Evolutionary conservation across 1,284 basidiomycete genomes (phyloP).

Genomic region (Acaromyces ingoldii): DNA sequence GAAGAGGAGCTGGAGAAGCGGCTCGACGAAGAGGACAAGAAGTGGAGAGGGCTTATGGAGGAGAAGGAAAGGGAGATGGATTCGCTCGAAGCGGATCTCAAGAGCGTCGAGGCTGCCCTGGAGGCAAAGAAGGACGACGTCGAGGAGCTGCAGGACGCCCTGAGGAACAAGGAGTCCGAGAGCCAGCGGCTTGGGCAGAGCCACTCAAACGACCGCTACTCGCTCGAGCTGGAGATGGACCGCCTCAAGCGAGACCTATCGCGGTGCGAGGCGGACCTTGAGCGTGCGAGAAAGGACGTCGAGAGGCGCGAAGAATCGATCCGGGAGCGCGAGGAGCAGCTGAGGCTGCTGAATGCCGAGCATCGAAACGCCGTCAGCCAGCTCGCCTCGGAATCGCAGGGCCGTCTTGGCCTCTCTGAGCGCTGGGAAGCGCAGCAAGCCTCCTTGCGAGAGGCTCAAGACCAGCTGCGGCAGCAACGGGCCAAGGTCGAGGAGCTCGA

Average conservation of each 20-base stretch:
- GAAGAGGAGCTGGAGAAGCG: conserved; percentile 53
- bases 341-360: conserved; percentile 58
- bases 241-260: conserved; percentile 77
- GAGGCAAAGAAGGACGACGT: conserved; percentile 27
- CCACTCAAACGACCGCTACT: conserved; percentile 63
- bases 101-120: conserved; percentile 26
- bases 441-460: conserved; percentile 21
- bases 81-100: conserved; percentile 36
- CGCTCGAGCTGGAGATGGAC: conserved; percentile 81
- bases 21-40: conserved; percentile 37
- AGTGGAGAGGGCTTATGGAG: conserved; percentile 28
- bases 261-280: conserved; percentile 72
- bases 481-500: conserved; percentile 64
- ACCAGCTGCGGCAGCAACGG: conserved; percentile 24
- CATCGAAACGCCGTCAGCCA: conserved; percentile 31
- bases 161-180: conserved; percentile 61
- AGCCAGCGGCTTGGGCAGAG: conserved; percentile 69
- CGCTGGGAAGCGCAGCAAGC: conserved; percentile 41
- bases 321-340: conserved; percentile 64
- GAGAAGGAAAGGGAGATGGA: conserved; percentile 37
- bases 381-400: conserved; percentile 40
- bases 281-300: conserved; percentile 68
- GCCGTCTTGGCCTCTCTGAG: conserved; percentile 36
- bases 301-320: conserved; percentile 63
- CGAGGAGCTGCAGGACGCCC: conserved; percentile 61